Base-by-base conservation (phyloP, 2,329 filamentous ascomycete species). In the Pestalotiopsis sp. region DNA sequence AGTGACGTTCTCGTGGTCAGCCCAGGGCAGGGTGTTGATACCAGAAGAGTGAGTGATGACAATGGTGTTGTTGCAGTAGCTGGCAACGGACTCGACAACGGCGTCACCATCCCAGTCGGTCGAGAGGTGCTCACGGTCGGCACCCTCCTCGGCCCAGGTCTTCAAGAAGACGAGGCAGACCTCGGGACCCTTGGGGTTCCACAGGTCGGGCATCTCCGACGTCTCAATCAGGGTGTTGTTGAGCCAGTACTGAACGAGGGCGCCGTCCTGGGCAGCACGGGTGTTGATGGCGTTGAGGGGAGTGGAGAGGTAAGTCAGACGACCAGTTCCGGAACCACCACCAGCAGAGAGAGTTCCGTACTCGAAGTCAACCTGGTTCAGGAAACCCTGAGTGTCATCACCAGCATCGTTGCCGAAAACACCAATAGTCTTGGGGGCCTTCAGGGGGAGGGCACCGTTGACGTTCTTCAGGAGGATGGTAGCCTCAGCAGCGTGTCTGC, bases 401-500 rank as follows among this genome's bases (percentile, higher is more conserved):
- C 86, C 84, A n/a, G 91, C 91, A 88, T 89, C 74, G 86, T 83
- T 72, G 71, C 89, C 74, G 83, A 89, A 79, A 82, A 87, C 72
- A 77, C 86, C 81, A 85, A 90, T 78, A 80, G 83, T 78, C 84
- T 90, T 78, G 89, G 84, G 84, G 3, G 80, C 80, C 74, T 85
- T 85, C 49, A 89, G 81, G 0, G 92, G 92, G 6, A 94, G 82
- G 1, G 84, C 84, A 45, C 85, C 85, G 70, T 85, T 84, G 38
- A 81, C 81, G 80, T 95, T 95, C 84, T 95, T 95, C 70, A 95
- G 82, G 2, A 95, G 85, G 80, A 83, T n/a, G 31, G 69, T 65
- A 9, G 67, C 68, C 80, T 83, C 66, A 80, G 80, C 6, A 63
- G 84, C 27, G 72, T 82, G 31, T 68, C 85, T 60, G 83, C 82